Conservation (phyloP, 179 eudicot species). For the Silene coronaria region DNA sequence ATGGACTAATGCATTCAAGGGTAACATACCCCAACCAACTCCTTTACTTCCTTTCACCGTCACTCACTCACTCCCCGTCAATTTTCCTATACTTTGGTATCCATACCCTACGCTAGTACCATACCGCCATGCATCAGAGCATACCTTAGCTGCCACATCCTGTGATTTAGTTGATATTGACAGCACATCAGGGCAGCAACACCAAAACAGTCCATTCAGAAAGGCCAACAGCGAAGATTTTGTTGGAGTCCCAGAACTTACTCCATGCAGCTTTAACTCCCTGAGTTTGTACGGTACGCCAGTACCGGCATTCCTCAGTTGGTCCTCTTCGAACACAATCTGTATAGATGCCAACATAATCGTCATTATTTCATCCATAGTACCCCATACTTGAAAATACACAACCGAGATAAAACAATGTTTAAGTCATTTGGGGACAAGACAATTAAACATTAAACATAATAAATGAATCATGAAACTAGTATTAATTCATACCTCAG, state of each 20-base stretch:
- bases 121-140: not conserved
- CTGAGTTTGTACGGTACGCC: not conserved
- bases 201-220: constrained; percentile 5
- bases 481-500: not conserved
- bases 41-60: too few species aligned
- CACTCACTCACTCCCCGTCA: too few species aligned
- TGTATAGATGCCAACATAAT: not conserved
- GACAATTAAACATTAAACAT: not conserved
- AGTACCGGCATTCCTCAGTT: not conserved
- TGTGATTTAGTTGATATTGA: not conserved
- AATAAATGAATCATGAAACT: not conserved
- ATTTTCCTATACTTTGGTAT: too few species aligned
- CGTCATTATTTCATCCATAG: not conserved
- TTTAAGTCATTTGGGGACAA: not conserved
- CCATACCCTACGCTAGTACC: too few species aligned
- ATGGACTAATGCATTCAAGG: too few species aligned
- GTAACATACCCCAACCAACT: too few species aligned
- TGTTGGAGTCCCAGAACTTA: not conserved
- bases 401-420: not conserved
- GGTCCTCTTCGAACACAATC: not conserved
- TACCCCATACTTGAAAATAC: not conserved
- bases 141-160: not conserved
- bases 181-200: constrained; percentile 13
- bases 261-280: not conserved
- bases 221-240: not conserved